Evolutionary conservation across 768 basidiomycete genomes (phyloP).

Genomic region (Cantharellus cinnabarinus): DNA sequence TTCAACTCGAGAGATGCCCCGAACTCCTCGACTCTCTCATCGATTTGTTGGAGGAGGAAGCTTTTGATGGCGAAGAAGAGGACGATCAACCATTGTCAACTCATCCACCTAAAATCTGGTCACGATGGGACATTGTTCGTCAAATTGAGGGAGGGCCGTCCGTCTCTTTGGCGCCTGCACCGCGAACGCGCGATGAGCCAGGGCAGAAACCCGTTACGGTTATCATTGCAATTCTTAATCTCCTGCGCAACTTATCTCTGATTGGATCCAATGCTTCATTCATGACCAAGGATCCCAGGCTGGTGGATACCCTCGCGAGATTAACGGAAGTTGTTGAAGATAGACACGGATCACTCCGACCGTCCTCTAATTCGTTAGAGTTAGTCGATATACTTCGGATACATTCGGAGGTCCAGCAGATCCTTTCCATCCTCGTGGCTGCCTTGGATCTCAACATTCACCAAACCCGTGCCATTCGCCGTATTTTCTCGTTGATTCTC

Average conservation of each 20-base stretch:
- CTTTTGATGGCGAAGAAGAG: constrained; percentile 35
- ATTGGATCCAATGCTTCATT: constrained; percentile 47
- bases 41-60: constrained; percentile 67
- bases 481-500: constrained; percentile 44
- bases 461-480: constrained; percentile 21
- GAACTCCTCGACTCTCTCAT: constrained; percentile 75
- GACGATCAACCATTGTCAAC: constrained; percentile 9
- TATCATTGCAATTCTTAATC: constrained; percentile 48
- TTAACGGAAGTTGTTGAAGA: constrained; percentile 30
- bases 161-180: constrained; percentile 37
- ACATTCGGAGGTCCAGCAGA: constrained; percentile 57
- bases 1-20: constrained; percentile 51
- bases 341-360: constrained; percentile 10
- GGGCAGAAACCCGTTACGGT: constrained; percentile 39
- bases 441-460: constrained; percentile 4
- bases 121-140: constrained; percentile 45
- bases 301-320: constrained; percentile 47
- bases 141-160: constrained; percentile 35
- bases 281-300: constrained; percentile 40
- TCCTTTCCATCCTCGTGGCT: constrained; percentile 38
- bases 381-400: constrained; percentile 48
- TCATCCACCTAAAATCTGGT: constrained; percentile 21
- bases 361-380: constrained; percentile 40
- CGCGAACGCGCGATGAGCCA: constrained; percentile 29
- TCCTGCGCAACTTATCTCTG: constrained; percentile 73